These are phyloP conservation scores for Lithohypha guttulata DNA, from an alignment of 2,329 filamentous ascomycete species.

Conservation along the genomic window DNA sequence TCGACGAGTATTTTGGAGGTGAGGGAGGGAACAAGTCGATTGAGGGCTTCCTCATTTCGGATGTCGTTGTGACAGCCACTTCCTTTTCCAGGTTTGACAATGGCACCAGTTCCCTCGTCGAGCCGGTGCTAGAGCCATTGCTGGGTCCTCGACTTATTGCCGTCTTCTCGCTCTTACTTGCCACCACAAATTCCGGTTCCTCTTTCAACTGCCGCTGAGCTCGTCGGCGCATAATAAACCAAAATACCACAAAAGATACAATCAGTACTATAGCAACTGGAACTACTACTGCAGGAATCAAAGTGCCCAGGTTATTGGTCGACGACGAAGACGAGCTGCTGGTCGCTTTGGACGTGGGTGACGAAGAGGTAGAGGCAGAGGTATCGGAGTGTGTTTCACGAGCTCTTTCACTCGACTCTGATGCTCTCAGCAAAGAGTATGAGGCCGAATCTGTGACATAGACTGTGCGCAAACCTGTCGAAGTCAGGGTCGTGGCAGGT, in stretches of 20 bases:
- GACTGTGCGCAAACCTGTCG: slow-evolving; percentile 10
- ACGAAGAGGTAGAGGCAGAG: slow-evolving; percentile 27
- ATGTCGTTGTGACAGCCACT: slow-evolving; percentile 9
- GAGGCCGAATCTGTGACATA: slow-evolving; percentile 15
- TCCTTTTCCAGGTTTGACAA: slow-evolving; percentile 7
- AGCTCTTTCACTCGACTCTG: slow-evolving; percentile 7
- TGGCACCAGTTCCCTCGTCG: slow-evolving; percentile 4
- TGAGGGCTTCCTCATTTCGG: slow-evolving; percentile 11
- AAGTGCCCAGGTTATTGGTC: slow-evolving; percentile 20
- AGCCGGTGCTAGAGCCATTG: slow-evolving; percentile 14
- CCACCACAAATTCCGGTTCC: slow-evolving; percentile 21
- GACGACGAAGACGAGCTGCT: slow-evolving; percentile 26
- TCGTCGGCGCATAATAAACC: slow-evolving; percentile 21
- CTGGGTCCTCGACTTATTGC: slow-evolving; percentile 19
- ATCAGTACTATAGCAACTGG: slow-evolving; percentile 17
- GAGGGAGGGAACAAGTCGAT: slow-evolving; percentile 13
- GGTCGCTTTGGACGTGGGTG: slow-evolving; percentile 31
- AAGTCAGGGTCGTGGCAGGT: slow-evolving; percentile 11
- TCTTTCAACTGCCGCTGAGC: slow-evolving; percentile 16
- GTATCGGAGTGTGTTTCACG: slow-evolving; percentile 2
- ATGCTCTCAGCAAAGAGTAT: slow-evolving; percentile 18
- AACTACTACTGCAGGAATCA: slow-evolving; percentile 21
- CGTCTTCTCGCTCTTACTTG: slow-evolving; percentile 19
- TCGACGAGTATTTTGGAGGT: slow-evolving; percentile 14
- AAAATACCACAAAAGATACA: slow-evolving; percentile 19